Percentiles rank a stretch among this genome's conserved stretches.
These are phyloP conservation scores for Vaccinium macrocarpon DNA, from an alignment of 148 eudicot species.

Conservation along the genomic window DNA sequence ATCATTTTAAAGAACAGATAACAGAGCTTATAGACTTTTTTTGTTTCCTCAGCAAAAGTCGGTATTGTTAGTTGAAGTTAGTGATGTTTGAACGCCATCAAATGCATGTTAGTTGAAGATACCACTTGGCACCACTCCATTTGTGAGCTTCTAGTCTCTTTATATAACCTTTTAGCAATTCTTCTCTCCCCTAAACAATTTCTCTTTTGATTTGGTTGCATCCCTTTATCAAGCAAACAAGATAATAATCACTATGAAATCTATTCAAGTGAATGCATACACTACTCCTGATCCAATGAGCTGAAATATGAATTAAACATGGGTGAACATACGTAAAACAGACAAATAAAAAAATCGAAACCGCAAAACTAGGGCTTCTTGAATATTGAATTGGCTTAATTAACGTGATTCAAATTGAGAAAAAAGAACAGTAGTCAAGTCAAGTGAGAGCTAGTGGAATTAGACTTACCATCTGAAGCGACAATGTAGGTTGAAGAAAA, in stretches of 20 bases:
- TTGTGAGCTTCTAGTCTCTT: no score
- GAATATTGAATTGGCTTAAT: neutral
- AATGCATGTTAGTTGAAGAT: no score
- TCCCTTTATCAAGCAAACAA: neutral
- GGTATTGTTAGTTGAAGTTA: no score
- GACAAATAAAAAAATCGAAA: neutral
- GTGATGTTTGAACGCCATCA: no score
- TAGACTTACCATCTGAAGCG: slow-evolving; percentile 7
- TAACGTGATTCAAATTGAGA: neutral
- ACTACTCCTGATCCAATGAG: neutral
- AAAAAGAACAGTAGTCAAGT: neutral
- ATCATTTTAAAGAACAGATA: neutral
- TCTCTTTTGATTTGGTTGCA: no score
- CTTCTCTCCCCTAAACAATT: no score
- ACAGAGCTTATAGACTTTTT: neutral
- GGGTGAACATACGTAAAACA: neutral
- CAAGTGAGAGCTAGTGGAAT: neutral
- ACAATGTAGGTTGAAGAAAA: neutral
- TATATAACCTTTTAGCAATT: no score
- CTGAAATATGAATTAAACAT: neutral
- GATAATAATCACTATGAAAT: neutral
- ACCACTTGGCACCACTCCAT: no score
- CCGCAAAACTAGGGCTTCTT: neutral
- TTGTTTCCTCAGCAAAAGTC: neutral
- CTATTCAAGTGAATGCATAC: neutral